Conservation (phyloP, 306 rosid species). For the Ceratonia siliqua region DNA sequence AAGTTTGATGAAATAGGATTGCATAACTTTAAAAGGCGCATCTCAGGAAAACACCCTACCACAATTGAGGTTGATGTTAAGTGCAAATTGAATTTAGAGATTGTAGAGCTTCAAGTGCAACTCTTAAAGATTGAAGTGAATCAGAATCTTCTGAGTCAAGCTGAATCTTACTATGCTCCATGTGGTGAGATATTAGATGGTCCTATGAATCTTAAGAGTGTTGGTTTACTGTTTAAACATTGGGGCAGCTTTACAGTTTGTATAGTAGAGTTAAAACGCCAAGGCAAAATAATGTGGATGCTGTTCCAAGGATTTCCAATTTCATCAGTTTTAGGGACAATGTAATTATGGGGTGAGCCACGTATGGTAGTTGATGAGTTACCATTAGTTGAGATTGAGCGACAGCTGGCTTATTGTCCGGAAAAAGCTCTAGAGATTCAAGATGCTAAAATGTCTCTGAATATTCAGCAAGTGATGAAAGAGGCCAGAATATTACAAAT, state of each 20-base stretch:
- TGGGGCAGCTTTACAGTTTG: constrained; percentile 57
- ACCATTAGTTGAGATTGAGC: constrained; percentile 74
- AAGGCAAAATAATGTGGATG: constrained; percentile 62
- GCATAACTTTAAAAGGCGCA: constrained; percentile 57
- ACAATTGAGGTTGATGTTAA: constrained; percentile 60
- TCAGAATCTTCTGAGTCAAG: constrained; percentile 59
- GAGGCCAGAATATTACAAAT: constrained; percentile 72
- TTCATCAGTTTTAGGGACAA: constrained; percentile 53
- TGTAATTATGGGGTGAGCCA: too few species aligned
- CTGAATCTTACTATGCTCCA: constrained; percentile 60
- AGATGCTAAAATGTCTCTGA: constrained; percentile 65
- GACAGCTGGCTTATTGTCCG: constrained; percentile 82
- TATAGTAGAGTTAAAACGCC: constrained; percentile 76
- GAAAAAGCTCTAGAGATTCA: constrained; percentile 65
- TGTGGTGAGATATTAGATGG: constrained; percentile 64
- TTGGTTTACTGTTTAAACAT: constrained; percentile 65
- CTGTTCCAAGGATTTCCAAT: constrained; percentile 66
- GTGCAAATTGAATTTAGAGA: constrained; percentile 63
- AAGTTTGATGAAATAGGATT: too few species aligned
- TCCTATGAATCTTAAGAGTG: constrained; percentile 63
- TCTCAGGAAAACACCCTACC: constrained; percentile 52
- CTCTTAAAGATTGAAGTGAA: constrained; percentile 67
- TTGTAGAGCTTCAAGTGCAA: constrained; percentile 65
- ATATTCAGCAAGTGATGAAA: constrained; percentile 64
- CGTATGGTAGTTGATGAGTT: constrained; percentile 92